Conservation (phyloP, 2,329 filamentous ascomycete genomes). For the Triangularia verruculosa region DNA sequence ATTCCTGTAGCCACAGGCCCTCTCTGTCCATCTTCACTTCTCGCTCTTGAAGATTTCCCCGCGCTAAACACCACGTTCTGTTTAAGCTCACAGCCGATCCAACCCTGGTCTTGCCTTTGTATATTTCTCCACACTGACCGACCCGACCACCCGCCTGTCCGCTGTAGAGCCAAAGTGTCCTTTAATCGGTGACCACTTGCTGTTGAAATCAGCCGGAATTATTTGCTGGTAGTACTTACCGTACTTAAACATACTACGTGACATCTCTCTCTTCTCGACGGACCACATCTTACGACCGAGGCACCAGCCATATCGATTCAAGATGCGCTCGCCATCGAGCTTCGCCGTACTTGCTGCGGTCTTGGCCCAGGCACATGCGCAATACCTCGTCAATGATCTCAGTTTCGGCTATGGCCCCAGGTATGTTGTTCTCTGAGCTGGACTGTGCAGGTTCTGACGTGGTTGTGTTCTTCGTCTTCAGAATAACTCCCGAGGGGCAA, state of each 20-base stretch:
- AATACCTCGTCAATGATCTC: conserved; percentile 67
- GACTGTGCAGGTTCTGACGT: conserved; percentile 4
- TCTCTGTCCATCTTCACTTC: not conserved
- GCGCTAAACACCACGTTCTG: not conserved
- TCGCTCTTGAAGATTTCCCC: not conserved
- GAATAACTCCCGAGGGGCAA: conserved; percentile 62
- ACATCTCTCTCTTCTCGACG: not conserved
- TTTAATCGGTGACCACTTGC: conserved; percentile 17
- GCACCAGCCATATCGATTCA: not conserved
- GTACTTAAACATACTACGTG: not conserved
- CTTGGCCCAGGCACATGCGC: conserved; percentile 54
- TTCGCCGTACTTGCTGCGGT: conserved; percentile 40
- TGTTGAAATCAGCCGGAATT: conserved; percentile 9
- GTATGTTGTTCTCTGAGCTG: conserved; percentile 36
- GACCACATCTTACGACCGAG: not conserved
- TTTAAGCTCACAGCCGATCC: not conserved
- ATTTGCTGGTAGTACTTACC: not conserved
- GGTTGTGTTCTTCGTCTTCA: conserved; percentile 31
- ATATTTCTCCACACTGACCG: conserved; percentile 19
- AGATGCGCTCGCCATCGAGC: conserved; percentile 39
- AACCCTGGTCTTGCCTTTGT: not conserved
- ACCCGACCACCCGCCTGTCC: conserved; percentile 15
- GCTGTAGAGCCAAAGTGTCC: conserved; percentile 24
- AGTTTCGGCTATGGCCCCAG: conserved; percentile 72
- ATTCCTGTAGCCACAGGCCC: not conserved